Percentiles rank a stretch among this genome's conserved stretches.
Evolutionary conservation across 2,329 filamentous ascomycete species (phyloP).

Genomic region (Plenodomus tracheiphilus): DNA sequence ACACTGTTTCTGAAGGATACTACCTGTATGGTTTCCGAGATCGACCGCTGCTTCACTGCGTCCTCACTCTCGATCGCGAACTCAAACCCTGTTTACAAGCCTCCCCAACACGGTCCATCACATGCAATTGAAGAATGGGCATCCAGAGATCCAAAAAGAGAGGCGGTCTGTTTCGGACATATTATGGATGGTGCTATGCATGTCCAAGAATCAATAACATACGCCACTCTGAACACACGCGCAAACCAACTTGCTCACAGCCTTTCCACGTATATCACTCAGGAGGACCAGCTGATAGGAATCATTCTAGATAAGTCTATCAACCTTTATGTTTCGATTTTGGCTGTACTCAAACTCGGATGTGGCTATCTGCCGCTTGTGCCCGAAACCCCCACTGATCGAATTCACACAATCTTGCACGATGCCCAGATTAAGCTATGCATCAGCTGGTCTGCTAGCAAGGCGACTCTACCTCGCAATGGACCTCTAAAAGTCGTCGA

Average conservation of each 20-base stretch:
- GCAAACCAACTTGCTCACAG: constrained; percentile 67
- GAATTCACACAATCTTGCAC: constrained; percentile 63
- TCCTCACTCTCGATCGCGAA: constrained; percentile 48
- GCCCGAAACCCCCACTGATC: constrained; percentile 67
- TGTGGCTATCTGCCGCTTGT: constrained; percentile 80
- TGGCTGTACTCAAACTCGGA: constrained; percentile 74
- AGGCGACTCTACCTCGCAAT: constrained; percentile 7
- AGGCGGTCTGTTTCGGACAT: constrained; percentile 67
- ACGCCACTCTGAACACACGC: constrained; percentile 62
- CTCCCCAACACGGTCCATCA: constrained; percentile 33
- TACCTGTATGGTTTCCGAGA: constrained; percentile 36
- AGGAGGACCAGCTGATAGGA: constrained; percentile 64
- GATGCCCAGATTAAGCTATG: constrained; percentile 60
- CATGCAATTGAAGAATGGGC: constrained; percentile 60
- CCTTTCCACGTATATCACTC: constrained; percentile 54
- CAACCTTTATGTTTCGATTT: constrained; percentile 71
- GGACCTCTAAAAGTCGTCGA: constrained; percentile 26
- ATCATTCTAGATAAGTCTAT: constrained; percentile 78
- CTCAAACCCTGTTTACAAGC: constrained; percentile 31
- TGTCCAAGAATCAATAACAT: constrained; percentile 59
- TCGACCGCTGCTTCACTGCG: constrained; percentile 23
- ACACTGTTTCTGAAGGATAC: constrained; percentile 47
- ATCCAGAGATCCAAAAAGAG: constrained; percentile 51
- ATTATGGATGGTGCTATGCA: constrained; percentile 44
- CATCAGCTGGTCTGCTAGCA: constrained; percentile 42